Evolutionary conservation across 2,329 filamentous ascomycete species (phyloP), one percentile per base, ranked within the genome.

Genomic region (Chaetoscypha palmicola): DNA sequence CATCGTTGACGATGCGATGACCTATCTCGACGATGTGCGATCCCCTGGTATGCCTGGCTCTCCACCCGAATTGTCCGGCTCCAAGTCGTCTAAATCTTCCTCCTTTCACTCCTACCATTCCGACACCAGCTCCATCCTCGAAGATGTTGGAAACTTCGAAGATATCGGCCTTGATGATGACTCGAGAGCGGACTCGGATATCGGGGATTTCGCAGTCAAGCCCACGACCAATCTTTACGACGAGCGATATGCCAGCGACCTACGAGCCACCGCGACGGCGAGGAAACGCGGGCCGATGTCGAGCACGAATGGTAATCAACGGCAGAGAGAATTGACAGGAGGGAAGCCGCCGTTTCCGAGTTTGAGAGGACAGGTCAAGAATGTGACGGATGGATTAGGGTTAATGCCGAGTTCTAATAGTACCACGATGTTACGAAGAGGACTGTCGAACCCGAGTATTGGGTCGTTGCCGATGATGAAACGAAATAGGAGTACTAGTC

Each of bases 51-150:
- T 57, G 50, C 81, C 82, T 36, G 77, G 75, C 63, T 87, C 84
- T 53, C 83, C 83, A 46, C 84, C 84, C 49, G 86, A 87, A 58
- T 79, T 94, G 67, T 87, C 84, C 38, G 76, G 74, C 54, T 94
- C 87, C 48, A 94, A 91, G 65, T 92, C 87, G 50, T 94, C 87
- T 53, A 94, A 92, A 66, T 89, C 88, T 21, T 94, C 87, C 4
- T 94, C 88, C 38, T 85, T 91, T 58, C 83, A 83, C 56, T 81
- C 84, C 45, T 81, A 77, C 49, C 83, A 81, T 41, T 69, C 79
- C 58, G 83, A 88, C 58, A 85, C 86, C 55, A 79, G 82, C 58
- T 77, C 74, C 54, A 74, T 80, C 39, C 69, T 86, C 35, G 74
- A 79, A 41, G 86, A 94, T 60, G 77, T 83, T 46, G 81, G 79